These are phyloP conservation scores for Leucocoprinus sp. DNA, from an alignment of 768 basidiomycete genomes.

Conservation along the genomic window DNA sequence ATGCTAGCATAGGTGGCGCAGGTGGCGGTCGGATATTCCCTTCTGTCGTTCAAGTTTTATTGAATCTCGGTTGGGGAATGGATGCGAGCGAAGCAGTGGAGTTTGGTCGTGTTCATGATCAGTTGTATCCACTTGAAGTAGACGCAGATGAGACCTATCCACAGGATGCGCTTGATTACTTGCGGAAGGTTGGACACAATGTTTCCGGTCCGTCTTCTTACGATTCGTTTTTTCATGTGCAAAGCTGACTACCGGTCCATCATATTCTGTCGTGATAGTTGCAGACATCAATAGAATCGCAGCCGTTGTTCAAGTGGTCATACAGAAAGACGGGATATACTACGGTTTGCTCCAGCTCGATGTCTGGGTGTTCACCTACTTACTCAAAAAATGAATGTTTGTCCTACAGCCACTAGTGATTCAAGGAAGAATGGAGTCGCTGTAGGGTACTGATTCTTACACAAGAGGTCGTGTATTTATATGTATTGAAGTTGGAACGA, in stretches of 20 bases:
- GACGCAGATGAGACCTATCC: slow-evolving; percentile 60
- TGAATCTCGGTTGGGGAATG: slow-evolving; percentile 77
- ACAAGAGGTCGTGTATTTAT: too few relatives aligned
- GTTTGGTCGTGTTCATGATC: slow-evolving; percentile 75
- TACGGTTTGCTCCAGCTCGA: slow-evolving; percentile 33
- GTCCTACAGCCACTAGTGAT: slow-evolving; percentile 11
- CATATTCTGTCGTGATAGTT: slow-evolving; percentile 28
- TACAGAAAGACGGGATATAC: slow-evolving; percentile 42
- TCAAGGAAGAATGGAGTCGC: slow-evolving; percentile 14
- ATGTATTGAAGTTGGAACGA: too few relatives aligned
- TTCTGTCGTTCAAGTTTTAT: slow-evolving; percentile 67
- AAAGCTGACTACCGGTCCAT: not conserved
- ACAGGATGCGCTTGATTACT: slow-evolving; percentile 40
- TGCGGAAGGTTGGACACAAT: slow-evolving; percentile 62
- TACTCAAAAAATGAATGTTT: not conserved
- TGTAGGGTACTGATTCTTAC: slow-evolving; percentile 6
- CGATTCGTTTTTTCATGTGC: too few relatives aligned
- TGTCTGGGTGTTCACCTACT: not conserved
- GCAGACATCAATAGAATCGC: slow-evolving; percentile 62
- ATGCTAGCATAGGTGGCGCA: slow-evolving; percentile 71
- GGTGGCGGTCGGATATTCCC: slow-evolving; percentile 86
- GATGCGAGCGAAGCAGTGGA: slow-evolving; percentile 81
- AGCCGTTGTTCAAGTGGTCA: slow-evolving; percentile 63
- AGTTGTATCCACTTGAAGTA: slow-evolving; percentile 60
- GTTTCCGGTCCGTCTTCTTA: slow-evolving; percentile 42